Percentiles rank a stretch among this genome's conserved stretches.
phyloP scores from a whole-genome alignment of 306 rosid genomes.

The Corylus heterophylla region DNA sequence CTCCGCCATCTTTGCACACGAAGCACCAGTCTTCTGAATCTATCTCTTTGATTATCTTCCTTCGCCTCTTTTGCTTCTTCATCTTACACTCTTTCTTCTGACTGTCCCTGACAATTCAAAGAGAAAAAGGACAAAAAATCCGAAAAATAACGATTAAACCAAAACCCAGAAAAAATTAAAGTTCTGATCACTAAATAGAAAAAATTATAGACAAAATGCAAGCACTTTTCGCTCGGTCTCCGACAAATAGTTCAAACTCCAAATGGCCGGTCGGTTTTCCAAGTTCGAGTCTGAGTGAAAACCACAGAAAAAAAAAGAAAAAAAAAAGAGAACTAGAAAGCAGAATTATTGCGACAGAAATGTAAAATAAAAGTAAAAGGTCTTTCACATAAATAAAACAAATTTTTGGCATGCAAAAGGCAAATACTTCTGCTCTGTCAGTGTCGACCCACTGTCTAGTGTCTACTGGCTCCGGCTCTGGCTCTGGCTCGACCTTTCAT shows the following conservation, averaged over 20 bases:
- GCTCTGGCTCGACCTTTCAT: too few species aligned
- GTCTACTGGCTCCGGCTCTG: too few species aligned
- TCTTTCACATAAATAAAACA: too few species aligned
- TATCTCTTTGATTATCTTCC: background rate
- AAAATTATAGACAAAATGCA: background rate
- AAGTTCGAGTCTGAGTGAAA: background rate
- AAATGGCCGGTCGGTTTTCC: background rate
- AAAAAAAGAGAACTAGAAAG: too few species aligned
- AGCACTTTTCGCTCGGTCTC: background rate
- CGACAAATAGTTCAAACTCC: background rate
- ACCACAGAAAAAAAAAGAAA: too few species aligned
- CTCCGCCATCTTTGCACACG: constrained; percentile 53
- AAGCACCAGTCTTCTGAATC: constrained; percentile 41
- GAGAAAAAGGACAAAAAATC: background rate
- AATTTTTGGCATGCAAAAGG: too few species aligned
- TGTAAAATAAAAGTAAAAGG: too few species aligned
- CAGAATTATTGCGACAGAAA: too few species aligned
- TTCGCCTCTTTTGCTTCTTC: background rate
- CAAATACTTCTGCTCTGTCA: too few species aligned
- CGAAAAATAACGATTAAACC: background rate
- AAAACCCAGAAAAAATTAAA: background rate
- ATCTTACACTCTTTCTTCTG: background rate
- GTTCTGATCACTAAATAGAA: background rate
- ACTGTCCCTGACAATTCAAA: background rate
- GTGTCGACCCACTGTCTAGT: too few species aligned